Evolutionary conservation across 2,329 filamentous ascomycete species (phyloP).

Genomic region (Nakataea oryzae): DNA sequence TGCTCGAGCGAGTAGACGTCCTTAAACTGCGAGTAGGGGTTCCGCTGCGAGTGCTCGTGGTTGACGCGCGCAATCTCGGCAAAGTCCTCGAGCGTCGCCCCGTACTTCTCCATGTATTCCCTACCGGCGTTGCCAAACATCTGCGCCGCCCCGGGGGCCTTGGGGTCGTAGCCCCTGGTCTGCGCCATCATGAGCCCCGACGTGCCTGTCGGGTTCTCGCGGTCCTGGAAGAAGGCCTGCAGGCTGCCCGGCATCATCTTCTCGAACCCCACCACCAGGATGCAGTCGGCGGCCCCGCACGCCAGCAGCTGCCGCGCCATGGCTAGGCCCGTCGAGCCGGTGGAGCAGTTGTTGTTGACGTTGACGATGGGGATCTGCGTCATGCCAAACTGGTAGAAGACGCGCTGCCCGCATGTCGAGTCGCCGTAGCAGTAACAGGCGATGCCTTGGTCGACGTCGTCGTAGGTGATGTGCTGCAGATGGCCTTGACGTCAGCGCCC

Average conservation of each 20-base stretch:
- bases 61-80: conserved; percentile 90
- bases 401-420: conserved; percentile 86
- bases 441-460: conserved; percentile 87
- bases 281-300: conserved; percentile 74
- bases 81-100: conserved; percentile 76
- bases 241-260: conserved; percentile 95
- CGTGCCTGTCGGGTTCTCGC: conserved; percentile 68
- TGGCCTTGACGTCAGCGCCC: background rate
- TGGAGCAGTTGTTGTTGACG: conserved; percentile 98
- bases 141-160: conserved; percentile 78
- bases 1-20: conserved; percentile 84
- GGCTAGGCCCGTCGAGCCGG: conserved; percentile 81
- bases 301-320: conserved; percentile 74
- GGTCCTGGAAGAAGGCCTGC: conserved; percentile 74
- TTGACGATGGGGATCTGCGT: conserved; percentile 95
- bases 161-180: conserved; percentile 63
- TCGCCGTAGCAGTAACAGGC: conserved; percentile 99
- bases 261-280: conserved; percentile 90
- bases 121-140: conserved; percentile 90
- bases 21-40: conserved; percentile 97
- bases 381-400: conserved; percentile 99
- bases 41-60: conserved; percentile 81
- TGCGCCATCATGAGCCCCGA: conserved; percentile 69
- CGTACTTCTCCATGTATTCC: conserved; percentile 95
- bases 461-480: conserved; percentile 69